Base-by-base conservation (phyloP, 352 stramenopile species). In the Globisporangium rhizosaccharum region DNA sequence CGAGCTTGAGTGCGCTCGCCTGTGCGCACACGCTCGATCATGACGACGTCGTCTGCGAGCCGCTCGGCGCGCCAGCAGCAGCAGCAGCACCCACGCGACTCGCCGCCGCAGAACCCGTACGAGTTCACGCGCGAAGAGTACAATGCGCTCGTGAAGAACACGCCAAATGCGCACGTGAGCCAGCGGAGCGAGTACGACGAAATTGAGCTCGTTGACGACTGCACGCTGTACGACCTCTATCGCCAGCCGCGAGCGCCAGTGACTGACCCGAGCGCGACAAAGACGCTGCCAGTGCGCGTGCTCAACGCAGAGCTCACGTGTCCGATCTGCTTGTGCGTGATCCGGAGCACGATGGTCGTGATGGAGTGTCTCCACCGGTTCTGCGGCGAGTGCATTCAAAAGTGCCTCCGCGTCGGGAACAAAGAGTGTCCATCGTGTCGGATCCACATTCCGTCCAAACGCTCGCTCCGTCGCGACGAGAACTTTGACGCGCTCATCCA, bases 301-400 rank as follows among this genome's bases (percentile, higher is more conserved):
- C 72, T 96, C 0, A 89, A 92, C 54, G 76, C 85, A 25, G 82
- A 96, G 55, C 75, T 97, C 26, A 88, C 79, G 57, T 97, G 90
- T 57, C 86, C 88, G 12, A 83, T 97, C 49, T 97, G 90, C 57
- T 69, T 97, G 14, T 79, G 86, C 36, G 91, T 94, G 51, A 83
- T 94, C 59, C 75, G 76, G 56, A 75, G 88, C 52, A 92, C 88
- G n/a, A 79, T 80, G 51, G 88, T 95, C 18, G 88, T 97, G 14
- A 96, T 95, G 75, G 83, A 96, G 63, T 97, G 90, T 66, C 72
- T 97, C 50, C 90, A 97, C 65, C 82, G 90, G 44, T 97, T 97
- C 65, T 97, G 90, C 56, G 71, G 82, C 57, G 78, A 94, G 33
- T 97, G 90, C 70, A 96, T 97, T 61, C 75, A 94, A 53, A 89